Conservation (phyloP, 345 rosid species). For the Arabidopsis arenosa region DNA sequence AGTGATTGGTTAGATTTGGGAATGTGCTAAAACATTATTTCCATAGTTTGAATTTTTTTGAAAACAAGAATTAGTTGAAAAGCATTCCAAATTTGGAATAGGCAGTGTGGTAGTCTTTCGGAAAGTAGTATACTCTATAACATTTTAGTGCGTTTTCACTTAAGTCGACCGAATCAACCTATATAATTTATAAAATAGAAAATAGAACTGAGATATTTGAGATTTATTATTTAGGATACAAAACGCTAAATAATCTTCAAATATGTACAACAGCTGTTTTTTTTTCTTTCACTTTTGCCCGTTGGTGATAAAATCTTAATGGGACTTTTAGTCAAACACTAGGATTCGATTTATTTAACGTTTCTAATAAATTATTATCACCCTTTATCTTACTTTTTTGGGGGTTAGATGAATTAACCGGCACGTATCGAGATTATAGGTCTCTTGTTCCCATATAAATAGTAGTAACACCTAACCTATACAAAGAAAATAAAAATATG, state of each 20-base stretch:
- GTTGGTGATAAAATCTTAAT: slow-evolving; percentile 7
- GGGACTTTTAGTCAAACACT: slow-evolving; percentile 18
- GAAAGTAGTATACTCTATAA: too few relatives aligned
- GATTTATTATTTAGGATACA: not conserved
- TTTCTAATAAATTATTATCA: slow-evolving; percentile 15
- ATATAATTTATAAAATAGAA: too few relatives aligned
- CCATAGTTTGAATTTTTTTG: too few relatives aligned
- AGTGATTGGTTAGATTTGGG: too few relatives aligned
- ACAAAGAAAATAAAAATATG: slow-evolving; percentile 10
- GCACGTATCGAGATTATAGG: slow-evolving; percentile 30
- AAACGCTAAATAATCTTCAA: not conserved
- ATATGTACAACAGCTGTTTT: slow-evolving; percentile 11
- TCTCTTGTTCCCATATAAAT: slow-evolving; percentile 41
- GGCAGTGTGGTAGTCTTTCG: too few relatives aligned
- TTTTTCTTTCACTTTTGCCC: not conserved
- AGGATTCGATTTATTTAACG: slow-evolving; percentile 32
- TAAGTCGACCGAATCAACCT: too few relatives aligned
- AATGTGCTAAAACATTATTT: too few relatives aligned
- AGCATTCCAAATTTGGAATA: too few relatives aligned
- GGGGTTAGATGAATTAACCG: slow-evolving; percentile 38
- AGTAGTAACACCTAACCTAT: slow-evolving; percentile 23
- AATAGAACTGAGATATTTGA: not conserved
- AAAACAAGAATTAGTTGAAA: too few relatives aligned
- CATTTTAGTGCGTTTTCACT: too few relatives aligned
- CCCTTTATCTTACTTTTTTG: not conserved